Percentiles rank a stretch among this genome's conserved stretches.
phyloP scores from a whole-genome alignment of 768 basidiomycete genomes.

The Sarcodon sp. region DNA sequence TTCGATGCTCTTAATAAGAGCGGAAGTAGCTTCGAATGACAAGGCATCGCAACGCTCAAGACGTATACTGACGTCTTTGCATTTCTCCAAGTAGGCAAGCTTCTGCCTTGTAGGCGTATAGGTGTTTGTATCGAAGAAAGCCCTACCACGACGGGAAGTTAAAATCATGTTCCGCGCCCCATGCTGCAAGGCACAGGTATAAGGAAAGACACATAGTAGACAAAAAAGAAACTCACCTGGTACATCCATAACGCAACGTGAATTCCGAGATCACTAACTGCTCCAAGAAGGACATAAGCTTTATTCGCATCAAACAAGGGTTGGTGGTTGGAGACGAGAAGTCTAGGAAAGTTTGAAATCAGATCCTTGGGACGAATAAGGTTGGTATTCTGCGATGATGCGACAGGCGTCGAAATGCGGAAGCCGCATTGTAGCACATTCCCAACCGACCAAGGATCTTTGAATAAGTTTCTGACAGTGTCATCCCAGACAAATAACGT shows the following conservation, averaged over 20 bases:
- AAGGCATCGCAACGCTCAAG: constrained; percentile 5
- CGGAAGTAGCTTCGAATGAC: neutral
- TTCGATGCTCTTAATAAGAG: neutral
- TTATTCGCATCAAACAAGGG: constrained; percentile 17
- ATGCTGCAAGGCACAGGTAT: neutral
- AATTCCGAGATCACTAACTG: constrained; percentile 23
- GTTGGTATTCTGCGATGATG: neutral
- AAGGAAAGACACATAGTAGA: neutral
- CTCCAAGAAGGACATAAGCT: constrained; percentile 24
- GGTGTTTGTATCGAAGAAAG: neutral
- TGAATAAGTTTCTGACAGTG: neutral
- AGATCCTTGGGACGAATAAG: neutral
- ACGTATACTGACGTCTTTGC: constrained; percentile 1
- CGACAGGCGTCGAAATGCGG: neutral
- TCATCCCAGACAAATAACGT: neutral
- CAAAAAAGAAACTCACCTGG: constrained; percentile 13
- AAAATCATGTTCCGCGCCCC: constrained; percentile 9
- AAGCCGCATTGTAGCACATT: neutral
- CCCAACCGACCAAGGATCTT: neutral
- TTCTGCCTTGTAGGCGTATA: constrained; percentile 1
- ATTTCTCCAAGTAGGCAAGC: constrained; percentile 4
- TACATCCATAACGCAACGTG: constrained; percentile 30
- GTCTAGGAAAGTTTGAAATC: neutral
- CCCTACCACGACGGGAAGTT: constrained; percentile 8
- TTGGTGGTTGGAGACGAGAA: neutral